Percentiles rank a stretch among this genome's conserved stretches.
These are phyloP conservation scores for Basidiobolus meristosporus DNA, from an alignment of 371 early-diverging fungal genomes.

Conservation along the genomic window DNA sequence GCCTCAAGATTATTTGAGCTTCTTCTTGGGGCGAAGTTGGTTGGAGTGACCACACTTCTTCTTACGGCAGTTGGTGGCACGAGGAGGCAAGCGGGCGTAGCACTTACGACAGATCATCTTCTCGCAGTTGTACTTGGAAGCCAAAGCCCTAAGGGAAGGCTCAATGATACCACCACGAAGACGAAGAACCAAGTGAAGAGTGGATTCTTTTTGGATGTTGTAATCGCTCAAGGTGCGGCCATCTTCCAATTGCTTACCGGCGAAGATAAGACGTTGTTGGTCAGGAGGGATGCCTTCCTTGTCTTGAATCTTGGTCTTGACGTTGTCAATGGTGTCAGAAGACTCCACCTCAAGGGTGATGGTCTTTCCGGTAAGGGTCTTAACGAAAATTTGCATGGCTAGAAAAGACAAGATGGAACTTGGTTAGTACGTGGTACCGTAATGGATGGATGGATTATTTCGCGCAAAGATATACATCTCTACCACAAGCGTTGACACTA, in stretches of 20 bases:
- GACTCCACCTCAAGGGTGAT: slow-evolving; percentile 96
- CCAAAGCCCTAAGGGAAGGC: slow-evolving; percentile 91
- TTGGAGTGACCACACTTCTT: slow-evolving; percentile 98
- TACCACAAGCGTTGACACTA: too few species aligned
- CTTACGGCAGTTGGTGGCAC: slow-evolving; percentile 99
- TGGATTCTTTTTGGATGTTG: slow-evolving; percentile 67
- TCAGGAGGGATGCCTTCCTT: slow-evolving; percentile 90
- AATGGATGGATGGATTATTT: too few species aligned
- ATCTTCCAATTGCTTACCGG: slow-evolving; percentile 70
- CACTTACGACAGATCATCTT: slow-evolving; percentile 99
- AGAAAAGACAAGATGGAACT: too few species aligned
- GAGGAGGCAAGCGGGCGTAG: slow-evolving; percentile 97
- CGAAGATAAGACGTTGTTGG: slow-evolving; percentile 71
- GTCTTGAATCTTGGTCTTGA: slow-evolving; percentile 96
- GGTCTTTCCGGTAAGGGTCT: slow-evolving; percentile 97
- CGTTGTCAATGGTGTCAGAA: slow-evolving; percentile 89
- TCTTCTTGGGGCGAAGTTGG: slow-evolving; percentile 98
- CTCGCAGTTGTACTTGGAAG: slow-evolving; percentile 98
- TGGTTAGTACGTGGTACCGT: too few species aligned
- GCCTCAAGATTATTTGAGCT: slow-evolving; percentile 16
- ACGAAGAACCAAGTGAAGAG: slow-evolving; percentile 67
- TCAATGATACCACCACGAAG: slow-evolving; percentile 92
- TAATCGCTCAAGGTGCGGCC: slow-evolving; percentile 50
- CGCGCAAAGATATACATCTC: too few species aligned
- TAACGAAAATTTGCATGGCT: slow-evolving; percentile 80